Evolutionary conservation across 1,139 yeast genomes (phyloP).

Genomic region (Arxiozyma slooffiae): DNA sequence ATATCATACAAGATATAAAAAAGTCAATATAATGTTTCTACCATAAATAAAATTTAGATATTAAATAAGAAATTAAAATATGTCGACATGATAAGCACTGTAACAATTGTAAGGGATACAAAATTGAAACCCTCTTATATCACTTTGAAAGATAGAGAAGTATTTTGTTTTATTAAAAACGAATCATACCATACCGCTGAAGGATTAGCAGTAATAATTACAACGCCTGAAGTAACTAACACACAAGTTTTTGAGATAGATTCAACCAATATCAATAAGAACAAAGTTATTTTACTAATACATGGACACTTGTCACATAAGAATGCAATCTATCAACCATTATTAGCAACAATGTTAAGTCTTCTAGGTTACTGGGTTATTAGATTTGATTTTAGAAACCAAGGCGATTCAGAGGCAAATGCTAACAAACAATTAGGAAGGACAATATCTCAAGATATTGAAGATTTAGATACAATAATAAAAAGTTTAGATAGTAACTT

Average conservation of each 20-base stretch:
- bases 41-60: too few species aligned
- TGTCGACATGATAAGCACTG: not conserved
- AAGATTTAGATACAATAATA: slow-evolving; percentile 49
- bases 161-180: not conserved
- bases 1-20: too few species aligned
- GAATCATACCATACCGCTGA: not conserved
- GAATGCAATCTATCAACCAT: slow-evolving; percentile 63
- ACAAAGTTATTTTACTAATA: slow-evolving; percentile 35
- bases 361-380: slow-evolving; percentile 52
- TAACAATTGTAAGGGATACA: not conserved
- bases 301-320: slow-evolving; percentile 88
- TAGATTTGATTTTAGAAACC: slow-evolving; percentile 77
- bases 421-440: slow-evolving; percentile 42
- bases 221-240: not conserved
- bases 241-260: too few species aligned
- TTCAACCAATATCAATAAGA: slow-evolving; percentile 7
- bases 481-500: slow-evolving; percentile 34
- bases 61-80: too few species aligned
- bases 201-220: not conserved
- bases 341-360: slow-evolving; percentile 54
- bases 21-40: too few species aligned
- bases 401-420: slow-evolving; percentile 66
- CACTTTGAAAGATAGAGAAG: not conserved
- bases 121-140: not conserved
- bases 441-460: slow-evolving; percentile 50